phyloP scores from a whole-genome alignment of 768 basidiomycete genomes.

The Chlorophyllum brunneum region DNA sequence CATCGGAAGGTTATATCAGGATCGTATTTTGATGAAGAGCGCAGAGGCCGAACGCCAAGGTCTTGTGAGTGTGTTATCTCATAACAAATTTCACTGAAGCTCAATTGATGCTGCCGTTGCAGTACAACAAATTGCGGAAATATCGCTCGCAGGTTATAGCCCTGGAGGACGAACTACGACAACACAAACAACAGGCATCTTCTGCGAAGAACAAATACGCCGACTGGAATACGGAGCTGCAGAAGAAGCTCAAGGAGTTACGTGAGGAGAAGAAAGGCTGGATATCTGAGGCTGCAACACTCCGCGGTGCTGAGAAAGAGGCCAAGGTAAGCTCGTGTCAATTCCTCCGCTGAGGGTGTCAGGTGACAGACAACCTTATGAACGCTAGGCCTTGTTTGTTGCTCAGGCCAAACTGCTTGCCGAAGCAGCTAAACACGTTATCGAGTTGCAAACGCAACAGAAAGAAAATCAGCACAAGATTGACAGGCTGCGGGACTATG shows the following conservation, averaged over 20 bases:
- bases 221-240: conserved; percentile 82
- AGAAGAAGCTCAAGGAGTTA: conserved; percentile 68
- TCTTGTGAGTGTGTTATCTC: conserved; percentile 45
- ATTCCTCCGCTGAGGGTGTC: background rate
- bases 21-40: conserved; percentile 65
- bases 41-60: conserved; percentile 82
- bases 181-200: conserved; percentile 69
- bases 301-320: conserved; percentile 72
- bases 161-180: conserved; percentile 66
- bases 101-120: conserved; percentile 1
- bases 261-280: conserved; percentile 80
- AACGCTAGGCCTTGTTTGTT: conserved; percentile 53
- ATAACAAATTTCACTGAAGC: background rate
- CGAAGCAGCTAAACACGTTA: conserved; percentile 67
- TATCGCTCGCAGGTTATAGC: conserved; percentile 65
- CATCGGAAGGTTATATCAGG: conserved; percentile 75
- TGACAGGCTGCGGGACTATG: conserved; percentile 77
- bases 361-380: background rate
- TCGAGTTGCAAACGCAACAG: conserved; percentile 67
- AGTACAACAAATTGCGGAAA: conserved; percentile 83
- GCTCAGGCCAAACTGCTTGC: conserved; percentile 68
- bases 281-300: conserved; percentile 61
- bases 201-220: conserved; percentile 74
- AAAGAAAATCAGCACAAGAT: conserved; percentile 83
- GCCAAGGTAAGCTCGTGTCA: conserved; percentile 42